These are phyloP conservation scores for Inga laurina DNA, from an alignment of 306 rosid species.

Conservation along the genomic window DNA sequence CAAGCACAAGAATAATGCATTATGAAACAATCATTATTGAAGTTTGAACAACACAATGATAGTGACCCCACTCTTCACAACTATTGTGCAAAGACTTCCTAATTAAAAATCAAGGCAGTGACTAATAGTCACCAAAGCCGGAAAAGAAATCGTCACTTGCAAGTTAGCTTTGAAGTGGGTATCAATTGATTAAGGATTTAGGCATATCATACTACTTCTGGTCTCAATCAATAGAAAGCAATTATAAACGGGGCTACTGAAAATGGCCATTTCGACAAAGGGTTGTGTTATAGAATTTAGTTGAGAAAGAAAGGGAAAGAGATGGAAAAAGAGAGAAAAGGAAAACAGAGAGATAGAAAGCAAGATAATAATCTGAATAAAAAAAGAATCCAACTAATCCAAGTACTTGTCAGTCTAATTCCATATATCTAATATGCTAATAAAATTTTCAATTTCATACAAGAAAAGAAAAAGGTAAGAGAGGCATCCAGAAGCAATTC, in stretches of 20 bases:
- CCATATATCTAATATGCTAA: neutral
- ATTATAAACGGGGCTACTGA: no score
- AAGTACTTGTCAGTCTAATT: neutral
- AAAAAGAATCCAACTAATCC: neutral
- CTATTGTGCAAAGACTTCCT: conserved; percentile 10
- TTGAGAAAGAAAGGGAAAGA: no score
- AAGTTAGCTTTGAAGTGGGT: neutral
- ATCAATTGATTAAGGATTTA: no score
- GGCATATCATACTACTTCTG: no score
- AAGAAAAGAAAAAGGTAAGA: neutral
- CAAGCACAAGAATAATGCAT: neutral
- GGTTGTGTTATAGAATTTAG: no score
- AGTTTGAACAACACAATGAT: neutral
- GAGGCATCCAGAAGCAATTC: neutral
- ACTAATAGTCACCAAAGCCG: neutral
- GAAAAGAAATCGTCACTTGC: neutral
- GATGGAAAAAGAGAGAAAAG: no score
- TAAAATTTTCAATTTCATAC: neutral
- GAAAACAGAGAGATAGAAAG: neutral
- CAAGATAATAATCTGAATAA: neutral
- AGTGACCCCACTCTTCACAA: conserved; percentile 5
- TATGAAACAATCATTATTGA: neutral
- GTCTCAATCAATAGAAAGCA: no score
- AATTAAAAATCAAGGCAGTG: neutral
- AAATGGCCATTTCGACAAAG: no score